Percentiles rank a stretch among this genome's conserved stretches.
Conservation (phyloP, 2,329 filamentous ascomycete species). For the Trichothecium sympodiale region DNA sequence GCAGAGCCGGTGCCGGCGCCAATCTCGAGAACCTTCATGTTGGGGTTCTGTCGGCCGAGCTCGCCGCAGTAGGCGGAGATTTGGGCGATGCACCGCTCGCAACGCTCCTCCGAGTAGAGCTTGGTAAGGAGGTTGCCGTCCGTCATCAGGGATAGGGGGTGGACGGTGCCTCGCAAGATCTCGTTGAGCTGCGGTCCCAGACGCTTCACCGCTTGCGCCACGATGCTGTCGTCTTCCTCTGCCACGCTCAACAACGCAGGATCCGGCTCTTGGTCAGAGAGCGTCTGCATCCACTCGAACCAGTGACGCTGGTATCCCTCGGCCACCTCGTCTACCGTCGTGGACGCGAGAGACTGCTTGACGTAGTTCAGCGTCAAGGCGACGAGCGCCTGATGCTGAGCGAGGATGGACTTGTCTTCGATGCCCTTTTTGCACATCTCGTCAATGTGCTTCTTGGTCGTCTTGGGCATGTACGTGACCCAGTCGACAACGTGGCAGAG, state of each 20-base stretch:
- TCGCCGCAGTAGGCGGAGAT: not conserved
- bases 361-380: slow-evolving; percentile 4
- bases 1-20: slow-evolving; percentile 30
- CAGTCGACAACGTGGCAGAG: slow-evolving; percentile 6
- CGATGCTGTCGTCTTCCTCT: not conserved
- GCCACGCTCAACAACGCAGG: not conserved
- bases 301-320: slow-evolving; percentile 6
- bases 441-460: slow-evolving; percentile 4
- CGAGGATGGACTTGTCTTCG: slow-evolving; percentile 3
- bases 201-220: slow-evolving; percentile 1
- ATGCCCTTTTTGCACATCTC: slow-evolving; percentile 3
- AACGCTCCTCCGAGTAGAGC: slow-evolving; percentile 1
- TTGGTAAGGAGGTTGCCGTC: slow-evolving; percentile 1
- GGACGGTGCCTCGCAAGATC: slow-evolving; percentile 1
- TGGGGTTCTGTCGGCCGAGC: not conserved
- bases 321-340: slow-evolving; percentile 3
- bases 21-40: slow-evolving; percentile 19
- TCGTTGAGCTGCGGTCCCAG: not conserved
- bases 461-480: slow-evolving; percentile 6
- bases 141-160: slow-evolving; percentile 2
- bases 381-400: not conserved
- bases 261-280: slow-evolving; percentile 4
- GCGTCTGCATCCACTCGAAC: slow-evolving; percentile 5
- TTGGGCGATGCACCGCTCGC: not conserved
- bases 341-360: slow-evolving; percentile 3